Base-by-base conservation (phyloP, 2,329 filamentous ascomycete species). In the Arthroderma sp. region DNA sequence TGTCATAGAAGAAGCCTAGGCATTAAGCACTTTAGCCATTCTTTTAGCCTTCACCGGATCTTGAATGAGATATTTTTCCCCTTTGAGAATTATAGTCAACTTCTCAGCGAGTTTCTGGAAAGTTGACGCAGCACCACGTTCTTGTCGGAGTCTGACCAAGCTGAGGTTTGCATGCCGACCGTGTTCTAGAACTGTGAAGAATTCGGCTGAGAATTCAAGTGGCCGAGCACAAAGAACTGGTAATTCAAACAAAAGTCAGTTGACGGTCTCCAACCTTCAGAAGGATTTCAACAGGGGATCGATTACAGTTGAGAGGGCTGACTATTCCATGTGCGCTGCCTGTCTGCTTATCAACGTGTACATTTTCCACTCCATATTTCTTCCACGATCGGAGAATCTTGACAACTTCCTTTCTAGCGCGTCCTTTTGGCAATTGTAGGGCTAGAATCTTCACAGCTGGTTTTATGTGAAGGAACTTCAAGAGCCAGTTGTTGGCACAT, bases 141-240 rank as follows among this genome's bases (percentile, higher is more conserved):
- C 86, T 58, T 95, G 88, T 1, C 84, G 89, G 61, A 95, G 86
- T 32, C 86, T 82, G 29, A 85, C 78, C 51, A 95, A 79, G 60
- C 82, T 84, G 44, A 95, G 73, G 39, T 81, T 81, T 38, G 78
- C 80, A 51, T 78, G 80, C 55, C 77, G 81, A 40, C 85, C 85
- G 57, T 91, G 83, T 66, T 94, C 85, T 50, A 94, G 82, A 33
- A 94, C 82, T 1, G 83, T 86, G 68, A 93, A 93, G 49, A 95
- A 75, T 61, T 95, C 86, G 33, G 81, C 79, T 10, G 86, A 83
- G 63, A 96, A 88, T 9, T 82, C 75, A n/a, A 95, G 87, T 44
- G 86, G 82, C 58, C 88, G 91, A 59, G 95, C 76, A 50, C 82
- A 75, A 42, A 94, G 73, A 56, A 82, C 85, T 88, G 54, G 11